Evolutionary conservation across 2,329 filamentous ascomycete genomes (phyloP), one percentile per base, ranked within the genome.

Genomic region (Fusarium poae): DNA sequence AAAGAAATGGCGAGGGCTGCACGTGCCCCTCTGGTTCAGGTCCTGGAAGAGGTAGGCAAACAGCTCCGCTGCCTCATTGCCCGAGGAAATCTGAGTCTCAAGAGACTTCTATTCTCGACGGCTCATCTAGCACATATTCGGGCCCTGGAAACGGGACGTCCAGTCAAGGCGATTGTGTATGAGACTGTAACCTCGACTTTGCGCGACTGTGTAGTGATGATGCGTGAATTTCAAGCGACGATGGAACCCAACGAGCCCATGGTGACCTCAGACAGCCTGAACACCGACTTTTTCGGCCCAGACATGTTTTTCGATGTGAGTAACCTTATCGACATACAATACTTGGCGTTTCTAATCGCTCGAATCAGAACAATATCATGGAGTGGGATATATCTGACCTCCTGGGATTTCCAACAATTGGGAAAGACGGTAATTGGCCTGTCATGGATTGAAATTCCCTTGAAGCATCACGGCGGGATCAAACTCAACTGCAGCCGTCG

Each of bases 381-480:
- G 64, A 73, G 21, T 74, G 72, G 72, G 72, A 74, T 20, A 72
- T 74, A 58, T 69, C 72, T 8, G 72, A 68, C 23, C 65, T 74
- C 13, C 63, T 74, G 3, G 73, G 71, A 4, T 66, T 74, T 15
- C 65, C 72, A 27, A 52, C 49, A 6, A 25, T 55, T 23, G 62
- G 57, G 13, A 34, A 37, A 35, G 48, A 62, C 6, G 25, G 60
- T 3, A 32, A 57, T 49, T 73, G 70, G 70, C 70, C 67, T 12
- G 44, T 45, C 34, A 51, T 44, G 30, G 32, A 57, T 37, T 70
- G 39, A 65, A 20, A 37, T 27, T 12, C 39, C 12, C 5, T 51
- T 43, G 20, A 30, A 42, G 29, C n/a, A 39, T 39, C 11, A 46
- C 23, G 27, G 20, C 10, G 29, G 4, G 23, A 29, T 8, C 5